Evolutionary conservation across 805 yeast genomes (phyloP), one percentile per base, ranked within the genome.

Genomic region (Candida tibetensis): DNA sequence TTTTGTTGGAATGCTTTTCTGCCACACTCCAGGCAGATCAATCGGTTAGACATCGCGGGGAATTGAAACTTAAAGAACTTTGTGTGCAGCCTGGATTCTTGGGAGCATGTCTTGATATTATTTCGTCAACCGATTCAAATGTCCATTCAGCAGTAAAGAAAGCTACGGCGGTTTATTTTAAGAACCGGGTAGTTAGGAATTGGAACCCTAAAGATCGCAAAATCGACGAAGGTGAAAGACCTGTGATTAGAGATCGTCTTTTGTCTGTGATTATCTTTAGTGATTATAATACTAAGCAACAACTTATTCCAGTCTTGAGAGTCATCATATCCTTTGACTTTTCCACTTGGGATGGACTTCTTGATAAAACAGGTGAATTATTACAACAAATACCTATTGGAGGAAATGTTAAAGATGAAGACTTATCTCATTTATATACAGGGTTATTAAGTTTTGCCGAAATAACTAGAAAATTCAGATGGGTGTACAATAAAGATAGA

Each of bases 151-250:
- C 70, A 17, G 71, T 84, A 34, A 75, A 81, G 48, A 66, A 78
- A 34, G 85, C 95, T 9, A 83, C 95, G 2, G 89, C 93, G 0
- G 81, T 91, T 4, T 87, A 79, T 59, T 77, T 88, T 59, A 91
- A 91, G 58, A 90, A 91, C 59, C 72, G 80, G 40, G 71, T 88
- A 16, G 65, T 71, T 12, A 71, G 76, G 26, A 71, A 76, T 36
- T 90, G 97, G 97, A 36, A 39, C 18, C 39, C 45, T 22, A 28
- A 25, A 12, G 34, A 37, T 12, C 17, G 34, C 39, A 59, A 61
- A 17, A 78, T 87, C 9, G 83, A 80, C 46, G 64, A 67, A 3
- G 89, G 76, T 42, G 97, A 91, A 55, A 85, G 81, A 53, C 86
- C 85, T 2, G 67, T 75, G 17, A 78, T 93, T 46, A 78, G 81